Evolutionary conservation across 2,329 filamentous ascomycete genomes (phyloP).

Genomic region (Bretziella fagacearum): DNA sequence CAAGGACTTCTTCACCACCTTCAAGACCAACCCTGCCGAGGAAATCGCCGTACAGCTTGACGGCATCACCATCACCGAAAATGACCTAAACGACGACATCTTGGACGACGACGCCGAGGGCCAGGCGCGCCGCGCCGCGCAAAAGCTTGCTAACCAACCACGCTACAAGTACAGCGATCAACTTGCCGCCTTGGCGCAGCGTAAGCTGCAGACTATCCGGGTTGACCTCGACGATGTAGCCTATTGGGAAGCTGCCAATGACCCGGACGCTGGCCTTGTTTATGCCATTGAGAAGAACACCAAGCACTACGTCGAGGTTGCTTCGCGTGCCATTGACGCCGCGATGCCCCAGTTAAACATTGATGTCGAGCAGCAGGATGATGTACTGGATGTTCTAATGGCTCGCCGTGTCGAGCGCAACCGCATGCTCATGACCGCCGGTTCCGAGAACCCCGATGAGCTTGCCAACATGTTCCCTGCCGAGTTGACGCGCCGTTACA

Average conservation of each 20-base stretch:
- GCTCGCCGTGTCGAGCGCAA: conserved; percentile 78
- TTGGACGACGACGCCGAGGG: conserved; percentile 64
- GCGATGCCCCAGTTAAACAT: conserved; percentile 62
- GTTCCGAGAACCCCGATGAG: conserved; percentile 47
- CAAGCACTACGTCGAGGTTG: conserved; percentile 84
- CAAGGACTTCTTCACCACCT: conserved; percentile 71
- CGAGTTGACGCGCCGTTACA: conserved; percentile 83
- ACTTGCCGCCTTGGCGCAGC: conserved; percentile 73
- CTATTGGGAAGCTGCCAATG: conserved; percentile 57
- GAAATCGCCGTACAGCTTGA: conserved; percentile 68
- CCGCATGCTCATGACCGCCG: conserved; percentile 51
- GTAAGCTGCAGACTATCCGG: conserved; percentile 56
- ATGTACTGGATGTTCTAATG: conserved; percentile 94
- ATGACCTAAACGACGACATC: conserved; percentile 76
- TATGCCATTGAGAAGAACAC: conserved; percentile 80
- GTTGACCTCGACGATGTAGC: conserved; percentile 83
- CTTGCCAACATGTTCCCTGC: conserved; percentile 72
- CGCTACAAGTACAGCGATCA: conserved; percentile 79
- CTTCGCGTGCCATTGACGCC: conserved; percentile 76
- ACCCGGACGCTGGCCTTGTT: conserved; percentile 55
- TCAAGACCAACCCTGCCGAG: conserved; percentile 61
- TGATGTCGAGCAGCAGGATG: conserved; percentile 83
- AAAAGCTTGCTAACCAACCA: conserved; percentile 34
- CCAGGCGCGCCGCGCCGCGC: conserved; percentile 27
- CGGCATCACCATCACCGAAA: conserved; percentile 71